Evolutionary conservation across 2,329 filamentous ascomycete genomes (phyloP), one percentile per base, ranked within the genome.

Genomic region (Leptoxyphium fumago): DNA sequence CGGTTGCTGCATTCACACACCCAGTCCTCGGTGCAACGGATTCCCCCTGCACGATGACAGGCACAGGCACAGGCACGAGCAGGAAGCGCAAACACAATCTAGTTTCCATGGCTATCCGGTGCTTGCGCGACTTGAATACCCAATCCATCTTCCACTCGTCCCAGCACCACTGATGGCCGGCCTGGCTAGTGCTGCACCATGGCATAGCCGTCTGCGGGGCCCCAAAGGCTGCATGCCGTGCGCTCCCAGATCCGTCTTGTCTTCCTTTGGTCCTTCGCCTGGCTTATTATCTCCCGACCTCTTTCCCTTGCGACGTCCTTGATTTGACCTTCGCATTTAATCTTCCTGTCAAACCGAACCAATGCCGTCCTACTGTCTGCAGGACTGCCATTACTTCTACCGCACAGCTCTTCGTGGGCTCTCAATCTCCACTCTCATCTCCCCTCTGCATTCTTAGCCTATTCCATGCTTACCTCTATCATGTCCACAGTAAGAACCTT

Each of bases 331-430:
- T 36, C 9, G 3, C 7, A 4, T 3, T 36, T 13, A 36, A 13
- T 13, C 15, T 13, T 15, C 32, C 15, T 36, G 13, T 36, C 32
- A 13, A 13, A 13, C 32, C 11, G 44, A 43, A 40, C 70, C 73
- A 69, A 93, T 93, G 84, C 83, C 83, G 71, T 65, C 73, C 56
- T 89, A 85, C 64, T 93, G 72, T 65, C 70, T 84, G 46, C 81
- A 91, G 72, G 83, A 93, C 65, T 93, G 84, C 59, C 85, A 93
- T 63, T 93, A 93, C 68, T 93, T 94, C 68, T 91, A 84, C 71
- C 84, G 84, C 71, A 93, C 81, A 64, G 83, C 84, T 61, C 70
- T 94, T 68, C 84, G 84, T 71, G 80, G 87, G 61, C 71, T 94
- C 55, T 89, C 83, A 60, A 79, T 94, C 56, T 75, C 78, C 67